Base-by-base conservation (phyloP, 2,329 filamentous ascomycete species). In the Ophiostoma himal-ulmi region DNA sequence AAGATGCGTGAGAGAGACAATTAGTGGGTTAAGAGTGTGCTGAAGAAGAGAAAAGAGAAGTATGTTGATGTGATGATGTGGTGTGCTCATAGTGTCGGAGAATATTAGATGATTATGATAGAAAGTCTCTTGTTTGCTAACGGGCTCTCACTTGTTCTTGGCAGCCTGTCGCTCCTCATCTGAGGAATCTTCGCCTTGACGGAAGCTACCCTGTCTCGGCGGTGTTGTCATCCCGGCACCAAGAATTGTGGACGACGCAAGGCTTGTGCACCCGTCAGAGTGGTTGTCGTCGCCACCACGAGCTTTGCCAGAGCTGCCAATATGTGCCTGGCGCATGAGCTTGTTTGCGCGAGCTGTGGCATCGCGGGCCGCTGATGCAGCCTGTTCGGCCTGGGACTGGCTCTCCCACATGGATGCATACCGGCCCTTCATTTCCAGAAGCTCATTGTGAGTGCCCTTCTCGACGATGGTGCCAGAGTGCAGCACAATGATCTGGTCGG, bases 391-490 rank as follows among this genome's bases (percentile, higher is more conserved):
- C 34, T 65, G 62, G 6, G 62, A 93, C 79, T 97, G 93, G 80
- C 94, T 94, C 73, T 89, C 88, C 93, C 93, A 97, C 88, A 97
- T 94, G 72, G 89, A 89, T 13, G 88, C 86, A 77, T 97, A 97
- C 72, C 89, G 88, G 14, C 92, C 92, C 39, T 87, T 88, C 67
- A 86, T 82, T 1, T 83, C 83, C 5, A 96, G 82, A 3, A 97
- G 84, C 75, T 94, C 88, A 20, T 90, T 85, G 77, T 97, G 74
- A 3, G 74, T 75, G 20, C 75, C 75, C 26, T 66, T 71, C 60
- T 76, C 75, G 30, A 70, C 70, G 41, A 76, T 75, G 11, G 70
- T 67, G n/a, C 75, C 75, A 3, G 73, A 72, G 37, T 75, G 74
- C 5, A 76, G 73, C n/a, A 76, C 75, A 20, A 76, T 74, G 14